Conservation (phyloP, 768 basidiomycete species). For the Suillus plorans region DNA sequence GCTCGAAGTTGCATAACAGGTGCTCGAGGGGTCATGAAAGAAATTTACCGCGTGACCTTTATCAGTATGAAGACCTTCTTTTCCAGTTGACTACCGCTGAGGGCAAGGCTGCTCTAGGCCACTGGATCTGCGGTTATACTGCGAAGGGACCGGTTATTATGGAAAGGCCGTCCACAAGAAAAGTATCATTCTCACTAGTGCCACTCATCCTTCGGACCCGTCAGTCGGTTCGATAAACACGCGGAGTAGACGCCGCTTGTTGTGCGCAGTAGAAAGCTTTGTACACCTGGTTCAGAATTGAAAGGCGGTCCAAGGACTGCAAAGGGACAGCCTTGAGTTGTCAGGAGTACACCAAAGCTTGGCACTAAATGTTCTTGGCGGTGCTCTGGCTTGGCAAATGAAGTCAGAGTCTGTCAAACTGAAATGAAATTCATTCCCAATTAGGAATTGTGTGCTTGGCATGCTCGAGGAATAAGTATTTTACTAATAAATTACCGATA, state of each 20-base stretch:
- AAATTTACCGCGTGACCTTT: not conserved
- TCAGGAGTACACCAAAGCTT: not conserved
- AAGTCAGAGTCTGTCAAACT: not conserved
- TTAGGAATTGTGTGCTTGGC: not conserved
- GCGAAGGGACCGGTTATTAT: not conserved
- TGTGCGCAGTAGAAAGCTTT: not conserved
- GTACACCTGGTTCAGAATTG: not conserved
- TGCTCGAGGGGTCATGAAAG: not conserved
- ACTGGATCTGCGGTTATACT: not conserved
- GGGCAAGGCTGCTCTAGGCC: not conserved
- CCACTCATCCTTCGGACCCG: not conserved
- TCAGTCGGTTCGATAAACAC: no score
- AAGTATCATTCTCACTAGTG: not conserved
- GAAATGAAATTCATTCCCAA: not conserved
- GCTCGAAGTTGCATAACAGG: not conserved
- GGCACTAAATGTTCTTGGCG: not conserved
- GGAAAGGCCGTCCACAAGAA: not conserved
- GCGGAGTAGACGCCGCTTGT: not conserved
- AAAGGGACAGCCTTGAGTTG: not conserved
- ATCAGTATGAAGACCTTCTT: not conserved
- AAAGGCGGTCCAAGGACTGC: not conserved
- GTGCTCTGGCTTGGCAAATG: not conserved
- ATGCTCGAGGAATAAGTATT: not conserved
- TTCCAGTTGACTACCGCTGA: no score
- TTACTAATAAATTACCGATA: not conserved